Evolutionary conservation across 2,329 filamentous ascomycete species (phyloP).

Genomic region (Cadophora sp.): DNA sequence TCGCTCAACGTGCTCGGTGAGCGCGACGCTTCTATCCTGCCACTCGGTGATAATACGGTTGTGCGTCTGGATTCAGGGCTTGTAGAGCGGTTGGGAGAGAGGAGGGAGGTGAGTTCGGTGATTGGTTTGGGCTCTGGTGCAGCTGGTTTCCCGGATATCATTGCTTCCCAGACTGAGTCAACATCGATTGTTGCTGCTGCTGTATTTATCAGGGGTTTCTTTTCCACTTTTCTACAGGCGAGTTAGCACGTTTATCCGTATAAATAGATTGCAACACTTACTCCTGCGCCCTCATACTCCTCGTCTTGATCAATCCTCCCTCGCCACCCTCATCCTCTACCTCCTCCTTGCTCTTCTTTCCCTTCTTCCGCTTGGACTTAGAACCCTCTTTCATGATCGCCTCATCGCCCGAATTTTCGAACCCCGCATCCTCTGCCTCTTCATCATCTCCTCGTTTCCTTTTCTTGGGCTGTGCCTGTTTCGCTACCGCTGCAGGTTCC

Average conservation of each 20-base stretch:
- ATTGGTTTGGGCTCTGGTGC: conserved; percentile 17
- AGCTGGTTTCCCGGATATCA: conserved; percentile 56
- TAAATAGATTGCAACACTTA: conserved; percentile 46
- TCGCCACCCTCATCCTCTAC: conserved; percentile 69
- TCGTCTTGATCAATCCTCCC: conserved; percentile 73
- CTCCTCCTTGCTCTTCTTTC: conserved; percentile 52
- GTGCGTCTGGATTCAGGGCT: conserved; percentile 15
- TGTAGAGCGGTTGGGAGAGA: conserved; percentile 14
- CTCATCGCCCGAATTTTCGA: conserved; percentile 77
- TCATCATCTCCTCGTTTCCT: conserved; percentile 45
- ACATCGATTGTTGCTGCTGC: conserved; percentile 68
- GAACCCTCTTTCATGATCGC: conserved; percentile 67
- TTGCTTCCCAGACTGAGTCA: conserved; percentile 72
- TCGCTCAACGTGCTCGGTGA: conserved; percentile 38
- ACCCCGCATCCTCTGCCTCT: conserved; percentile 56
- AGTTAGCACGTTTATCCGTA: conserved; percentile 17
- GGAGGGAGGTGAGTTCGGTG: conserved; percentile 17
- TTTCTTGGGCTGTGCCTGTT: conserved; percentile 40
- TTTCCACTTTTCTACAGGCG: conserved; percentile 36
- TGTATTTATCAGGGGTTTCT: conserved; percentile 40
- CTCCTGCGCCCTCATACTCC: conserved; percentile 72
- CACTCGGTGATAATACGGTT: conserved; percentile 7
- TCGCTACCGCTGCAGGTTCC: conserved; percentile 39
- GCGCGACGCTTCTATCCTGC: conserved; percentile 23
- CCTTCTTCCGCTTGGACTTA: conserved; percentile 57